A percentile compares a stretch with the other conserved stretches of the same genome.
These are phyloP conservation scores for Sugiyamaella novakii DNA, from an alignment of 1,139 yeast genomes.

Conservation along the genomic window DNA sequence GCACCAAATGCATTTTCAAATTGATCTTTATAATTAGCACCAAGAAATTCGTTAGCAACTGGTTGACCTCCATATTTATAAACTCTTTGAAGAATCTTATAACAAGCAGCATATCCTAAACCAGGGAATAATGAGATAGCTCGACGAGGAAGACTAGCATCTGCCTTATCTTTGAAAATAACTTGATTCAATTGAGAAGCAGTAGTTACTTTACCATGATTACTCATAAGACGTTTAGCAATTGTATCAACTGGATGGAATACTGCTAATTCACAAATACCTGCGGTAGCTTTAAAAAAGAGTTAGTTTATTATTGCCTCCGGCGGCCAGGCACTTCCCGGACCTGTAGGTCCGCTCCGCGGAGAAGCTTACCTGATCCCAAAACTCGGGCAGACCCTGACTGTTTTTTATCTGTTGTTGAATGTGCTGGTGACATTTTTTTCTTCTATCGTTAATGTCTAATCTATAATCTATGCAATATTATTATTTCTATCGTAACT, in stretches of 20 bases:
- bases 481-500: not conserved
- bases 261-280: conserved; percentile 92
- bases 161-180: conserved; percentile 81
- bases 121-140: conserved; percentile 92
- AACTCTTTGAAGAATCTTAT: conserved; percentile 94
- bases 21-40: conserved; percentile 66
- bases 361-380: conserved; percentile 59
- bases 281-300: conserved; percentile 70
- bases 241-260: conserved; percentile 98
- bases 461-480: conserved; percentile 2
- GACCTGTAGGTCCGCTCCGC: not conserved
- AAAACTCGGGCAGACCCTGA: conserved; percentile 87
- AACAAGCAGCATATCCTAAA: conserved; percentile 96
- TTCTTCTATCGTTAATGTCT: not conserved
- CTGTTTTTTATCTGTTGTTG: conserved; percentile 72
- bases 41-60: conserved; percentile 89
- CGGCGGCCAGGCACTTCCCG: conserved; percentile 1
- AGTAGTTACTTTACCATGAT: conserved; percentile 66
- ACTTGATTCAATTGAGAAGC: conserved; percentile 74
- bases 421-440: conserved; percentile 51
- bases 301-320: not conserved
- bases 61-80: conserved; percentile 99
- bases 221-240: conserved; percentile 96
- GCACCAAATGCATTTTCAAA: conserved; percentile 83
- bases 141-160: conserved; percentile 68